Evolutionary conservation across 169 alveolate species (phyloP).

Genomic region (Plasmodium adleri): DNA sequence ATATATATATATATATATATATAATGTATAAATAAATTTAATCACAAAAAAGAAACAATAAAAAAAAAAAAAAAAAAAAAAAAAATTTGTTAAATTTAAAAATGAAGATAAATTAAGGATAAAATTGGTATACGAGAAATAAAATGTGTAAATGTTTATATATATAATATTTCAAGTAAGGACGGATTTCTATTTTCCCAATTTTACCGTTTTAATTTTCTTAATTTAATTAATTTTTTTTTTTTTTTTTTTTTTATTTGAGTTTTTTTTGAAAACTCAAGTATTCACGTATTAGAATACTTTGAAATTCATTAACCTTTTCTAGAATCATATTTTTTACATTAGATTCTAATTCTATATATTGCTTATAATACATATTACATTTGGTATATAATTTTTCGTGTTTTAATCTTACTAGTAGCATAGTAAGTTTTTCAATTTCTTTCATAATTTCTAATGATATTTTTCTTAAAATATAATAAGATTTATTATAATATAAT

Average conservation of each 20-base stretch:
- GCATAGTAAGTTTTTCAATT: background rate
- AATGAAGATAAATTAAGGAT: too few species aligned
- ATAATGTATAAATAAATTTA: too few species aligned
- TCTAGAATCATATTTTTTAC: background rate
- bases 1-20: too few species aligned
- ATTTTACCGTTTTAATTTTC: background rate
- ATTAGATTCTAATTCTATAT: background rate
- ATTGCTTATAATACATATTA: background rate
- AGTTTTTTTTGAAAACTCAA: background rate
- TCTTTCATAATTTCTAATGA: background rate
- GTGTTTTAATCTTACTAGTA: background rate
- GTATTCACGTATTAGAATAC: background rate
- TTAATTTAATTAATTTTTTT: background rate
- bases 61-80: too few species aligned
- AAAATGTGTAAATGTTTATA: too few species aligned
- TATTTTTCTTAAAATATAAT: background rate
- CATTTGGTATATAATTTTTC: background rate
- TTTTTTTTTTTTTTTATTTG: background rate
- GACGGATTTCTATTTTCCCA: too few species aligned
- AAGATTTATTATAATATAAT: background rate
- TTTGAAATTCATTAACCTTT: background rate
- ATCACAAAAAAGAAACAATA: too few species aligned
- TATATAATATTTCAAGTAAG: too few species aligned
- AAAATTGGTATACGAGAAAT: too few species aligned
- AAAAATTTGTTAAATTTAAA: too few species aligned